phyloP scores from a whole-genome alignment of 1,139 yeast genomes.

The Suhomyces kunorum region DNA sequence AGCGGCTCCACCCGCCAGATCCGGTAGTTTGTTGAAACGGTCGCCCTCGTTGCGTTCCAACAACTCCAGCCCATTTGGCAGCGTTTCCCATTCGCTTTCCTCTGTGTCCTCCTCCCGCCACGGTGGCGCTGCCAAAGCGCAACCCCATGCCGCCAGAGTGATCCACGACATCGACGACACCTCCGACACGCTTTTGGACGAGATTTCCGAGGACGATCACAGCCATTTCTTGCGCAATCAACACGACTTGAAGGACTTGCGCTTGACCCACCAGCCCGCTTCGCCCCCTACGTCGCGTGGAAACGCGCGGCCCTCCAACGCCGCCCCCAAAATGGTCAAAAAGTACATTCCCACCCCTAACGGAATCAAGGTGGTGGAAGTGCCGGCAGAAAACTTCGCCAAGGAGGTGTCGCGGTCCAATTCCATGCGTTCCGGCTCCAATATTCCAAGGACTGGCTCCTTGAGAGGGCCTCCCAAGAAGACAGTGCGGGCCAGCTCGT shows the following conservation, averaged over 20 bases:
- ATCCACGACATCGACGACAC: conserved; percentile 33
- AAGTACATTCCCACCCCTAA: conserved; percentile 51
- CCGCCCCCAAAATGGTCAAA: conserved; percentile 40
- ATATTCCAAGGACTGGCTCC: conserved; percentile 29
- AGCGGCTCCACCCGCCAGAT: conserved; percentile 3
- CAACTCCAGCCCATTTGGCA: background rate
- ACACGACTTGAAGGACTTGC: conserved; percentile 18
- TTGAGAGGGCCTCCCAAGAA: conserved; percentile 14
- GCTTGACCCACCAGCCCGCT: conserved; percentile 15
- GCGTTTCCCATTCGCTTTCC: conserved; percentile 4
- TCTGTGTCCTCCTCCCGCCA: background rate
- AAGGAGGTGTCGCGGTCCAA: conserved; percentile 45
- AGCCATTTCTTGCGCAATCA: conserved; percentile 15
- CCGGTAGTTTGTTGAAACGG: conserved; percentile 9
- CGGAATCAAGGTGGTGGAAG: conserved; percentile 51
- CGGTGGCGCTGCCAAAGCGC: conserved; percentile 2
- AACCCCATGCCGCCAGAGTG: too few relatives aligned
- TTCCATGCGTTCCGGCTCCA: conserved; percentile 36
- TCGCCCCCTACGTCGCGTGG: background rate
- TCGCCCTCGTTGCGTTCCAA: conserved; percentile 9
- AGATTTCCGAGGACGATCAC: conserved; percentile 23
- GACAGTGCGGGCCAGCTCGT: conserved; percentile 13
- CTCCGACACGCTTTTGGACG: conserved; percentile 33
- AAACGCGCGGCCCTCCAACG: background rate
- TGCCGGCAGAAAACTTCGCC: conserved; percentile 41